Conservation (phyloP, 2,329 filamentous ascomycete genomes). For the Xylaria digitata region DNA sequence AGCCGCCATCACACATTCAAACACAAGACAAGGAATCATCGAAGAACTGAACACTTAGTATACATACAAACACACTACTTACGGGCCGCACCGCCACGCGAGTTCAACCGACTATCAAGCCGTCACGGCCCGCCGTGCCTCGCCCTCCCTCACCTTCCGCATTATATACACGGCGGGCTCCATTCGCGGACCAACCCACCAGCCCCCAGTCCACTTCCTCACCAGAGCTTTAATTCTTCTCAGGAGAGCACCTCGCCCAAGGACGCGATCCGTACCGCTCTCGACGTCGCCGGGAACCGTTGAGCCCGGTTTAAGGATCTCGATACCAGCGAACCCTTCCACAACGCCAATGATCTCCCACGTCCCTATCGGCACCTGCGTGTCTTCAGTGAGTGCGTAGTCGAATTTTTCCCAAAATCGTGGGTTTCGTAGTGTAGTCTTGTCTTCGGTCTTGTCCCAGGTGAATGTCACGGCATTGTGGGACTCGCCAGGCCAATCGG, state of each 20-base stretch:
- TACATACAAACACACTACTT: slow-evolving; percentile 30
- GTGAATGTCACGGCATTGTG: slow-evolving; percentile 48
- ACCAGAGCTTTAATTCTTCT: slow-evolving; percentile 55
- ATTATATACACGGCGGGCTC: slow-evolving; percentile 65
- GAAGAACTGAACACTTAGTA: slow-evolving; percentile 12
- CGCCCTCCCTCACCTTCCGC: slow-evolving; percentile 50
- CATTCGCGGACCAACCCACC: slow-evolving; percentile 74
- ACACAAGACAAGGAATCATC: neutral
- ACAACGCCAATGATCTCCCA: slow-evolving; percentile 70
- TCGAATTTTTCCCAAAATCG: slow-evolving; percentile 73
- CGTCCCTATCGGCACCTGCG: slow-evolving; percentile 56
- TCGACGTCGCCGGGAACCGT: slow-evolving; percentile 42
- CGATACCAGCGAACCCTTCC: slow-evolving; percentile 68
- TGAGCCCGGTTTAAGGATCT: slow-evolving; percentile 63
- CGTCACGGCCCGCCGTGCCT: slow-evolving; percentile 47
- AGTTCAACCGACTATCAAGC: slow-evolving; percentile 33
- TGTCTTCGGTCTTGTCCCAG: slow-evolving; percentile 74
- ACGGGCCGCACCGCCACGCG: neutral
- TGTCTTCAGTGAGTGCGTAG: slow-evolving; percentile 69
- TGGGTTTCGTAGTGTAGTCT: slow-evolving; percentile 56
- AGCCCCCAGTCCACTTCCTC: slow-evolving; percentile 64
- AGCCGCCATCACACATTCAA: too few relatives aligned
- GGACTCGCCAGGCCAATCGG: slow-evolving; percentile 43
- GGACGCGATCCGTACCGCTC: slow-evolving; percentile 47
- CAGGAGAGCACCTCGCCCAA: slow-evolving; percentile 60